Evolutionary conservation across 2,329 filamentous ascomycete species (phyloP).

Genomic region (Hirsutella minnesotensis): DNA sequence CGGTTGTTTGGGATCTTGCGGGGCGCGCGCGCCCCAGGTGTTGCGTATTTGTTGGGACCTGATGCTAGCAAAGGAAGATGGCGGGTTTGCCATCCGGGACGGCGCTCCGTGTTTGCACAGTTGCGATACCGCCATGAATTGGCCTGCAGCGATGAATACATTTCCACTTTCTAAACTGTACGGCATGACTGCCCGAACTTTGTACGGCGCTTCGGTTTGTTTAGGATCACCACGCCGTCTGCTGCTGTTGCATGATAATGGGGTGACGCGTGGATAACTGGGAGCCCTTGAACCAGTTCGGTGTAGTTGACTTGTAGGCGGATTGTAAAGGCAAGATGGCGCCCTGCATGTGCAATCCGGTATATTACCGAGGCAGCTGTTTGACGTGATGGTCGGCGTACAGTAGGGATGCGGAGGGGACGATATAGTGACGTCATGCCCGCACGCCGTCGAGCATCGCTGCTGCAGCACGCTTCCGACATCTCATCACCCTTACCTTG

Average conservation of each 20-base stretch:
- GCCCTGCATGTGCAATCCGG: not conserved
- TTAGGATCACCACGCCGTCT: too few species aligned
- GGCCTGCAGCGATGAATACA: conserved; percentile 25
- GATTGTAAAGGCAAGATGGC: conserved; percentile 6
- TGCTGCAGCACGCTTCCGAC: not conserved
- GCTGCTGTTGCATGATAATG: too few species aligned
- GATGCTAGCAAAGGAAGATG: conserved; percentile 13
- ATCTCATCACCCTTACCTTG: too few species aligned
- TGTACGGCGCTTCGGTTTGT: too few species aligned
- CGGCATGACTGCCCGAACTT: too few species aligned
- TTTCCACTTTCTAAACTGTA: conserved; percentile 8
- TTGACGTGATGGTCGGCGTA: too few species aligned
- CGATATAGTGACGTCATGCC: conserved; percentile 5
- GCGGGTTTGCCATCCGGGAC: conserved; percentile 19
- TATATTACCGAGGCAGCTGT: not conserved
- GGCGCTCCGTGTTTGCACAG: conserved; percentile 14
- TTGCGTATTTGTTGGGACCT: conserved; percentile 17
- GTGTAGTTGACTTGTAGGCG: too few species aligned
- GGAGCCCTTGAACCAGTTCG: too few species aligned
- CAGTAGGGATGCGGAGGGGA: not conserved
- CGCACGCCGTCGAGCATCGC: not conserved
- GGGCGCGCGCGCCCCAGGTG: conserved; percentile 23
- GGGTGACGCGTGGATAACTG: too few species aligned
- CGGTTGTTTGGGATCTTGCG: conserved; percentile 16
- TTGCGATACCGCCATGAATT: conserved; percentile 17